Evolutionary conservation across 2,329 filamentous ascomycete species (phyloP), one percentile per base, ranked within the genome.

Genomic region (Beauveria scarabaeidicola): DNA sequence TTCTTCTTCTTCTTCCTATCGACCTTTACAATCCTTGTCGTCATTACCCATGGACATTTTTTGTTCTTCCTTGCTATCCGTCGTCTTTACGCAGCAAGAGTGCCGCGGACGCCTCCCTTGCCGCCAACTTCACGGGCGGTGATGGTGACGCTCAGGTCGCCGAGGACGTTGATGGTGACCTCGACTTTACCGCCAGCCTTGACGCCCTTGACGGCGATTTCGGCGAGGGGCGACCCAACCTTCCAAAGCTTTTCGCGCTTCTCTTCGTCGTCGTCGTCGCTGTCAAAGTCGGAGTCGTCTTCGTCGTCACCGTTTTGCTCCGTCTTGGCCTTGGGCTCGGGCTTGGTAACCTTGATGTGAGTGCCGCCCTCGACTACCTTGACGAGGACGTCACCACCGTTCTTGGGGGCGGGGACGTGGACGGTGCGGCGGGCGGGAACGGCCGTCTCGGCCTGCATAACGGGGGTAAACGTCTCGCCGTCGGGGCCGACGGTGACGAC

Each of bases 121-220:
- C 85, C 89, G 64, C 93, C 92, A 52, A 96, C 87, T 73, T 96
- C 91, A 64, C 93, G 82, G 60, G 88, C 86, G 46, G 92, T 89
- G 65, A 96, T 81, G 53, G 88, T 90, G 63, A 97, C 82, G 65
- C 81, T 81, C 60, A 97, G 78, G 71, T 97, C 91, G 27, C 84
- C 87, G 59, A 82, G 83, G 64, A 97, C 88, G 73, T 93, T 96
- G 69, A 97, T 84, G 72, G 91, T 95, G 58, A 97, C 86, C 80
- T 99, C 94, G 65, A 99, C 85, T 80, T 96, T 96, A 69, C 84
- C 84, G 61, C 85, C 88, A 78, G 93, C 91, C 85, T 93, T 93
- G 66, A 95, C 84, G 61, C 81, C 90, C 74, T 84, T 88, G 72
- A 99, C 77, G 36, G 88, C 89, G 11, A 90, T 88, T 79, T 99